A percentile compares a stretch with the other conserved stretches of the same genome.
phyloP scores from a whole-genome alignment of 179 eudicot species.

The Actinidia arguta region DNA sequence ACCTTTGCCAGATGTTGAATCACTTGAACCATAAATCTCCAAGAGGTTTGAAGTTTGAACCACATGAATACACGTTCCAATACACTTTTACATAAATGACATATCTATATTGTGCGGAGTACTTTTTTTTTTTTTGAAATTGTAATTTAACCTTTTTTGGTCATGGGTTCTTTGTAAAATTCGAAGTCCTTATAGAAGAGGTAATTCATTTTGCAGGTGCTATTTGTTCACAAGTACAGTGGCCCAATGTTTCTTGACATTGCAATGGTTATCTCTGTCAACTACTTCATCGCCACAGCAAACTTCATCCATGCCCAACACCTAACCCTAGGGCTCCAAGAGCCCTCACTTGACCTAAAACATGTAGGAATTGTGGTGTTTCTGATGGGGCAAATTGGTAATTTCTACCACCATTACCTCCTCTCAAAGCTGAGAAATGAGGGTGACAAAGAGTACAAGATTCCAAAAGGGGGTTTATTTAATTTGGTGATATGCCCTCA shows the following conservation, averaged over 20 bases:
- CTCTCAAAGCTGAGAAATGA: conserved; percentile 50
- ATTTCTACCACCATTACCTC: conserved; percentile 70
- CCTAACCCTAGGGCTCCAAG: conserved; percentile 23
- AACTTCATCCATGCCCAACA: conserved; percentile 28
- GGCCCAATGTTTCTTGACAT: conserved; percentile 32
- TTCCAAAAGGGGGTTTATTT: conserved; percentile 71
- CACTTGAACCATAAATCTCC: too few species aligned
- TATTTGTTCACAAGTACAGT: conserved; percentile 47
- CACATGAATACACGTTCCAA: too few species aligned
- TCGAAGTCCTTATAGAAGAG: background rate
- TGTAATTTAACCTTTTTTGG: too few species aligned
- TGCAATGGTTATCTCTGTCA: conserved; percentile 15
- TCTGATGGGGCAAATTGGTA: conserved; percentile 41
- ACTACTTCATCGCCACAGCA: conserved; percentile 28
- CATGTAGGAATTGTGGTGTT: conserved; percentile 25
- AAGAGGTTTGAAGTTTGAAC: too few species aligned
- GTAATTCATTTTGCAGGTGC: conserved; percentile 20
- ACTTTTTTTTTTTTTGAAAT: too few species aligned
- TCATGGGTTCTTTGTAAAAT: too few species aligned
- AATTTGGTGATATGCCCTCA: conserved; percentile 65
- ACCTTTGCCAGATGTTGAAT: too few species aligned
- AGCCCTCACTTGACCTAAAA: conserved; percentile 39
- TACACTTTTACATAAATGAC: too few species aligned
- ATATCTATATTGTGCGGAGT: too few species aligned
- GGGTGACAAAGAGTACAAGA: conserved; percentile 60